Percentiles rank a stretch among this genome's conserved stretches.
These are phyloP conservation scores for Torulaspora maleeae DNA, from an alignment of 805 yeast species.

Conservation along the genomic window DNA sequence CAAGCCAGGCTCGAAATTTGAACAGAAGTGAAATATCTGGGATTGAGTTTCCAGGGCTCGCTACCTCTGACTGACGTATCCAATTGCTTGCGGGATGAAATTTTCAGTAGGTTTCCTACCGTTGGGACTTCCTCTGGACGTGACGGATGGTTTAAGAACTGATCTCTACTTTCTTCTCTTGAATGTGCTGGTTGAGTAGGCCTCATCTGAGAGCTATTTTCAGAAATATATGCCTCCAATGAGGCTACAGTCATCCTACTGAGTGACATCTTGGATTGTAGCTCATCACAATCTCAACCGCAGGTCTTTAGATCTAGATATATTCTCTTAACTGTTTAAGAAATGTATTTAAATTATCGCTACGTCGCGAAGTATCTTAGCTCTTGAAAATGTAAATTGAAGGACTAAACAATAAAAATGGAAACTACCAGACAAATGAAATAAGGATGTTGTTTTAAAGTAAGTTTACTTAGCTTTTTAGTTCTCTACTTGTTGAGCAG, in stretches of 20 bases:
- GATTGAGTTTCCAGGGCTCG: constrained; percentile 11
- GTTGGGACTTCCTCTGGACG: constrained; percentile 2
- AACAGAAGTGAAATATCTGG: constrained; percentile 20
- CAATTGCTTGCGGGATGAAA: neutral
- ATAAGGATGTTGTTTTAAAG: too few species aligned
- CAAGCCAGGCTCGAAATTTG: constrained; percentile 64
- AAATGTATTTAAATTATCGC: too few species aligned
- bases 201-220: neutral
- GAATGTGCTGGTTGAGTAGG: neutral
- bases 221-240: neutral
- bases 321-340: too few species aligned
- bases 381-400: too few species aligned
- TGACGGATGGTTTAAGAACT: constrained; percentile 1
- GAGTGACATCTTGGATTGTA: constrained; percentile 2
- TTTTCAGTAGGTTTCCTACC: constrained; percentile 2
- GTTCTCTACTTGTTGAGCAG: constrained; percentile 5
- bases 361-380: too few species aligned
- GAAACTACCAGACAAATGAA: too few species aligned
- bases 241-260: constrained; percentile 10
- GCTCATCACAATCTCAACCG: neutral
- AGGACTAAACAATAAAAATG: too few species aligned
- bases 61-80: neutral
- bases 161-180: neutral
- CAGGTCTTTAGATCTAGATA: too few species aligned
- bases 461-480: neutral